Percentiles rank a stretch among this genome's conserved stretches.
Conservation (phyloP, 768 basidiomycete species). For the Pulveroboletus frians region DNA sequence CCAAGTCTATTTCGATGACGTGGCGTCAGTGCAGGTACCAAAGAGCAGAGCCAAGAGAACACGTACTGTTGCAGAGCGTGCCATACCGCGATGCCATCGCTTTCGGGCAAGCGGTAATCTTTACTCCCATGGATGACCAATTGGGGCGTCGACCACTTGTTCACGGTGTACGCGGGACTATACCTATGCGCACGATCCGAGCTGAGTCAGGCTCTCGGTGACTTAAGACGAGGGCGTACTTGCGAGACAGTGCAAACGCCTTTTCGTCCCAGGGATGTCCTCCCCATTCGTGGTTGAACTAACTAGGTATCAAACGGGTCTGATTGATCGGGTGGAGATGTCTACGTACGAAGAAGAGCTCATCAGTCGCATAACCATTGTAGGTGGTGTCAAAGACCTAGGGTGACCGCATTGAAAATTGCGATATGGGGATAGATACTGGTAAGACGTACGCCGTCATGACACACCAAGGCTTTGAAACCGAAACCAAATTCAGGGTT, state of each 20-base stretch:
- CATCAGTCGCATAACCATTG: slow-evolving; percentile 87
- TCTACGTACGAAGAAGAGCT: slow-evolving; percentile 76
- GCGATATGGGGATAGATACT: neutral
- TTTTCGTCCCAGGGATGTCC: slow-evolving; percentile 73
- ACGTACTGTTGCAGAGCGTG: slow-evolving; percentile 80
- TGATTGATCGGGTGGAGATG: neutral
- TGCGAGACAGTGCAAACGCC: slow-evolving; percentile 47
- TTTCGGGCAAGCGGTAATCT: slow-evolving; percentile 83
- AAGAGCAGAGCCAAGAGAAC: neutral
- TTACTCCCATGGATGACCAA: slow-evolving; percentile 82
- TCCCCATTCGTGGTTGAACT: slow-evolving; percentile 89
- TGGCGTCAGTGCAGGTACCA: neutral
- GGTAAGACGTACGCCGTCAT: slow-evolving; percentile 69
- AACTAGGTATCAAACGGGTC: neutral
- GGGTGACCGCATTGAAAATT: neutral
- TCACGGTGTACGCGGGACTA: slow-evolving; percentile 77
- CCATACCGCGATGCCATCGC: slow-evolving; percentile 79
- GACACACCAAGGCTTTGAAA: slow-evolving; percentile 89
- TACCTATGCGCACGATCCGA: slow-evolving; percentile 36
- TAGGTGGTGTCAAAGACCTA: slow-evolving; percentile 73
- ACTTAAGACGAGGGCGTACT: slow-evolving; percentile 35
- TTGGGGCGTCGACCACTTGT: slow-evolving; percentile 83
- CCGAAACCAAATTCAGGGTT: slow-evolving; percentile 83
- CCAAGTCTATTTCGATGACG: slow-evolving; percentile 43
- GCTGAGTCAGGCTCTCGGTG: neutral